phyloP scores from a whole-genome alignment of 2,329 filamentous ascomycete species.

The Fusarium tupiense region DNA sequence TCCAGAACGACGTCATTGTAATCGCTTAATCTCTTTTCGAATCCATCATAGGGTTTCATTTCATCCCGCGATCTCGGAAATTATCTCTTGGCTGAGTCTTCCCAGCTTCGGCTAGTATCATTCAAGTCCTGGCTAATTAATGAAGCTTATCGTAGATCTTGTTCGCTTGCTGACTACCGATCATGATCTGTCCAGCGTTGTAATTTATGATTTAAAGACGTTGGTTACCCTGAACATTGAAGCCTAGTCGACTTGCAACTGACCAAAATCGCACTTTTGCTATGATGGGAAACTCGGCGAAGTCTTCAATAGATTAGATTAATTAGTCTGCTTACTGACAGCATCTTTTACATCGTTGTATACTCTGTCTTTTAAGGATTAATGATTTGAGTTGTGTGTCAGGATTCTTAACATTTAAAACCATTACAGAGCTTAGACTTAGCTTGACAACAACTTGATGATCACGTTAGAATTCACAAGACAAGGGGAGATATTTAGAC shows the following conservation, averaged over 20 bases:
- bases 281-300: neutral
- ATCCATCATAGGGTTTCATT: slow-evolving; percentile 61
- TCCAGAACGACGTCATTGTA: slow-evolving; percentile 59
- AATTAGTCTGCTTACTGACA: too few relatives aligned
- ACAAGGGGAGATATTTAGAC: too few relatives aligned
- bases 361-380: neutral
- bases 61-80: slow-evolving; percentile 61
- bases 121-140: slow-evolving; percentile 58
- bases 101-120: slow-evolving; percentile 66
- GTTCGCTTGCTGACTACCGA: slow-evolving; percentile 62
- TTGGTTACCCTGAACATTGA: slow-evolving; percentile 64
- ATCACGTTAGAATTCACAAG: neutral
- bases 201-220: slow-evolving; percentile 67
- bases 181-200: slow-evolving; percentile 61
- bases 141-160: slow-evolving; percentile 64
- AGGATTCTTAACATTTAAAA: neutral
- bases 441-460: neutral
- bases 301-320: too few relatives aligned
- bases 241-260: slow-evolving; percentile 43
- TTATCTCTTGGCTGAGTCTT: slow-evolving; percentile 68
- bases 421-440: too few relatives aligned
- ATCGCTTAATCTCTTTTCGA: slow-evolving; percentile 63
- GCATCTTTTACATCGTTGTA: too few relatives aligned
- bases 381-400: too few relatives aligned
- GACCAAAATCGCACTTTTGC: neutral